Conservation (phyloP, 2,329 filamentous ascomycete genomes). For the Nemania abortiva region DNA sequence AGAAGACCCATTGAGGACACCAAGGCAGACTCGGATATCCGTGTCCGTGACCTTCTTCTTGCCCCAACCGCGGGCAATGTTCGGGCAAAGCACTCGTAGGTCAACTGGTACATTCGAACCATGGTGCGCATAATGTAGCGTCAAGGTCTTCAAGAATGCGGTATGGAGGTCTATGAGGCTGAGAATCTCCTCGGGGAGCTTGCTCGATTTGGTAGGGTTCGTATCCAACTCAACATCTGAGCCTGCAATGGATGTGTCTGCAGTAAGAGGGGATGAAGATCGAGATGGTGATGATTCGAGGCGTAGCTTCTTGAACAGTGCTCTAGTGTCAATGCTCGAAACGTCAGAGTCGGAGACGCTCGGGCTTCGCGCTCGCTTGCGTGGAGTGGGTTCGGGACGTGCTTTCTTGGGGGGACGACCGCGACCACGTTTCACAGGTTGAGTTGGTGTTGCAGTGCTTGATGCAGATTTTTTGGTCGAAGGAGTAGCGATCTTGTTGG, state of each 20-base stretch:
- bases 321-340: constrained; percentile 50
- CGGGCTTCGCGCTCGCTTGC: constrained; percentile 50
- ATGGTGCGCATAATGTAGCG: constrained; percentile 77
- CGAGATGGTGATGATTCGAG: constrained; percentile 55
- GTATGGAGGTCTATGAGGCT: constrained; percentile 74
- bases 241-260: constrained; percentile 56
- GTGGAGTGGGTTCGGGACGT: constrained; percentile 43
- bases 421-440: constrained; percentile 46
- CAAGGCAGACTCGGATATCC: constrained; percentile 75
- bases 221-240: constrained; percentile 52
- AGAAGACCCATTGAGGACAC: constrained; percentile 63
- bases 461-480: constrained; percentile 14
- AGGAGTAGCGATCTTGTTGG: constrained; percentile 39
- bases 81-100: constrained; percentile 69
- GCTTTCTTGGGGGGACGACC: constrained; percentile 49
- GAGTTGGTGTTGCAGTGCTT: constrained; percentile 20
- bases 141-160: constrained; percentile 75
- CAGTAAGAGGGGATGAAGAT: constrained; percentile 51
- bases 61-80: constrained; percentile 77
- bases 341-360: constrained; percentile 52
- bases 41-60: constrained; percentile 74
- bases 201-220: constrained; percentile 39
- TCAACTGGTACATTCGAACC: constrained; percentile 73
- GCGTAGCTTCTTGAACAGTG: constrained; percentile 57
- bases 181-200: constrained; percentile 64